Base-by-base conservation (phyloP, 2,329 filamentous ascomycete genomes). In the Colletotrichum cuscutae region DNA sequence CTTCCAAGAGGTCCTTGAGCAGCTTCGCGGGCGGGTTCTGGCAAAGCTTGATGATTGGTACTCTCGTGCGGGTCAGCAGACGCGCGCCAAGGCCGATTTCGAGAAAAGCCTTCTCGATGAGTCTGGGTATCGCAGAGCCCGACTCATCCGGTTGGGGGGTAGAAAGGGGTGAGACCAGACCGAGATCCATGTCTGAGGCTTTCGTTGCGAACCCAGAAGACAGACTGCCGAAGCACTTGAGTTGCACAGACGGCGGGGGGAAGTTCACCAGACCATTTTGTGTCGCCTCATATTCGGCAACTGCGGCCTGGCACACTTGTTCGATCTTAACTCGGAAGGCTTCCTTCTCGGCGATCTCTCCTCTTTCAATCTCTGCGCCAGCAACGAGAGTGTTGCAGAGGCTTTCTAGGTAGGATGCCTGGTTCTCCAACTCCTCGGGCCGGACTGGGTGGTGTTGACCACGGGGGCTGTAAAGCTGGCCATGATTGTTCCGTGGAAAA, bases 141-240 rank as follows among this genome's bases (percentile, higher is more conserved):
- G 86, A 80, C 15, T 85, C 84, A 73, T 90, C 87, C 3, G 88
- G 86, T 64, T 88, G 84, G 57, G 87, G 83, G 24, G 81, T 79
- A 1, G 92, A 92, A 61, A 87, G 82, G 4, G 89, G 89, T 1
- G 93, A 92, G 5, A 97, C 85, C 42, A 97, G 88, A 9, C 92
- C 93, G 35, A 98, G 88, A 81, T 98, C 95, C 92, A 98, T 95
- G 78, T 98, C 95, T 1, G 95, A 96, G n/a, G 91, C 90, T 77
- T 93, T 93, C 12, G 94, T 95, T 4, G 94, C 95, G 82, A 97
- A 97, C 0, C 95, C 95, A 13, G 95, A 95, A 24, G 90, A 89
- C 59, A 97, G 86, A 79, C 95, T 97, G 5, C 95, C 95, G 79
- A 97, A 97, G 77, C 92, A 94, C 76, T 90, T 90, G 15, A 97